Percentiles rank a stretch among this genome's conserved stretches.
Evolutionary conservation across 1,139 yeast genomes (phyloP).

Genomic region (Blastobotrys buckinghamii): DNA sequence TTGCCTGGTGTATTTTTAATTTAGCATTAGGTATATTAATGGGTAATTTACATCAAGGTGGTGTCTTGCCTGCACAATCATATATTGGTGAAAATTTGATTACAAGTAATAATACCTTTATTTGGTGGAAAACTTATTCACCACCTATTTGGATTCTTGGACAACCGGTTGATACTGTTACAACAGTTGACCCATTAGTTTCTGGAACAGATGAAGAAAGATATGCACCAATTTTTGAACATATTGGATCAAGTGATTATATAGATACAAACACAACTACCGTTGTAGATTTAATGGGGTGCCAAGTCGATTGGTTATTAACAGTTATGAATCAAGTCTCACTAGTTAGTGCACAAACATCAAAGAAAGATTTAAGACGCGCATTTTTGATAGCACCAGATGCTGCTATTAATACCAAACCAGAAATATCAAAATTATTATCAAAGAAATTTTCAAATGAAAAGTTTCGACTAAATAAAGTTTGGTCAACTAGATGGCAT

Average conservation of each 20-base stretch:
- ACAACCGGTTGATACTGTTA: conserved; percentile 25
- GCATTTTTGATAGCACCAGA: conserved; percentile 44
- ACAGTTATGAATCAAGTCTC: conserved; percentile 20
- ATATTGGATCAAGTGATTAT: conserved; percentile 26
- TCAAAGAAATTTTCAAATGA: background rate
- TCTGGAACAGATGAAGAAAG: conserved; percentile 27
- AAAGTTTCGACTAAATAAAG: conserved; percentile 15
- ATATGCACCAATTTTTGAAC: conserved; percentile 34
- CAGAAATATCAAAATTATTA: conserved; percentile 1
- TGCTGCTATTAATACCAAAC: conserved; percentile 28
- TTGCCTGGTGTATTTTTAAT: conserved; percentile 64
- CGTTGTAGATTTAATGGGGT: conserved; percentile 56
- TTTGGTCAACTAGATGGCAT: conserved; percentile 24
- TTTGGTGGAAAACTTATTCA: conserved; percentile 91
- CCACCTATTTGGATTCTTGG: conserved; percentile 90
- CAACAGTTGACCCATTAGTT: conserved; percentile 22
- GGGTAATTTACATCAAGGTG: conserved; percentile 89
- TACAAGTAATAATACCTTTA: conserved; percentile 14
- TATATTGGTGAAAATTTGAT: conserved; percentile 33
- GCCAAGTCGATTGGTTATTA: conserved; percentile 32
- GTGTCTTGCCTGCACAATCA: conserved; percentile 64
- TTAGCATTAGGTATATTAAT: conserved; percentile 51
- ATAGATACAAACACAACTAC: conserved; percentile 14
- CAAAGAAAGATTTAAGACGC: conserved; percentile 14
- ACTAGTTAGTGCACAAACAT: conserved; percentile 13